These are phyloP conservation scores for Fusarium equiseti DNA, from an alignment of 2,329 filamentous ascomycete species.

Conservation along the genomic window DNA sequence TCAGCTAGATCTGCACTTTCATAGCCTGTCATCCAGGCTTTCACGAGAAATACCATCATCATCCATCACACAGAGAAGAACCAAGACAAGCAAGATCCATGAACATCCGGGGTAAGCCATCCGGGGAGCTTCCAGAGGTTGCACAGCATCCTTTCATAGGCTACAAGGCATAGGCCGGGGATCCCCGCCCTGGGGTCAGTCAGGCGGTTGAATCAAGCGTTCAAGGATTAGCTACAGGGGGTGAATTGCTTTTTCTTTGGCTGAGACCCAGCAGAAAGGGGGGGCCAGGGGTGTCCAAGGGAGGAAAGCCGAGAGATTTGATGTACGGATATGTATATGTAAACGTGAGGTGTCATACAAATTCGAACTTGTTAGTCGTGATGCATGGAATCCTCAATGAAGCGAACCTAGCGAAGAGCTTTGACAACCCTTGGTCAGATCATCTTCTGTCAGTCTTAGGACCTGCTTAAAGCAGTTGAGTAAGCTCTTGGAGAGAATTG, in stretches of 20 bases:
- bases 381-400: constrained; percentile 12
- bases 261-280: constrained; percentile 29
- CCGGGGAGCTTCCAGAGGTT: constrained; percentile 29
- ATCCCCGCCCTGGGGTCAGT: constrained; percentile 29
- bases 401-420: not conserved
- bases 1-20: not conserved
- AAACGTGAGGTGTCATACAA: constrained; percentile 6
- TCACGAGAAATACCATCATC: not conserved
- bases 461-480: constrained; percentile 12
- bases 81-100: constrained; percentile 15
- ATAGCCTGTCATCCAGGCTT: not conserved
- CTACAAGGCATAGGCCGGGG: constrained; percentile 19
- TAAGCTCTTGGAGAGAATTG: not conserved
- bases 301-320: constrained; percentile 31
- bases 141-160: constrained; percentile 29
- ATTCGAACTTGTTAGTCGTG: constrained; percentile 1
- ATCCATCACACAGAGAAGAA: not conserved
- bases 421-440: constrained; percentile 21
- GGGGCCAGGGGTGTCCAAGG: constrained; percentile 26
- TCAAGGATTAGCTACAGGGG: constrained; percentile 29
- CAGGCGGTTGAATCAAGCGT: constrained; percentile 48
- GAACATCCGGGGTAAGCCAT: constrained; percentile 43
- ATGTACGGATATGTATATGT: not conserved
- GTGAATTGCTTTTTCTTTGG: constrained; percentile 27
- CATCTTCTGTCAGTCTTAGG: constrained; percentile 1